Conservation (phyloP, 2,329 filamentous ascomycete genomes). For the Tolypocladium tundrense region DNA sequence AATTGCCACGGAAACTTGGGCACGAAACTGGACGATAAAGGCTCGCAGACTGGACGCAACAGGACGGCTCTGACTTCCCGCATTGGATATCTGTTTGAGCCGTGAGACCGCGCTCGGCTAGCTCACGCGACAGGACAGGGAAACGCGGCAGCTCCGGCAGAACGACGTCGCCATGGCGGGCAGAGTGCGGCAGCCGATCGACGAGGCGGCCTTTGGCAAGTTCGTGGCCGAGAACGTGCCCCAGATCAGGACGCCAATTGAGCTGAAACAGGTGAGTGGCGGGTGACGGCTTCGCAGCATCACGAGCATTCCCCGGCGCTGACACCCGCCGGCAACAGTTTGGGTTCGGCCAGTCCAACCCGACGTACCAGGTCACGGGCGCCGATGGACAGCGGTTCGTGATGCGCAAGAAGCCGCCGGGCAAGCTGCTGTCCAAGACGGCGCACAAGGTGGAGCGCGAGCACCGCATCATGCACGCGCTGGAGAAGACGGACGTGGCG, state of each 20-base stretch:
- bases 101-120: background rate
- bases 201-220: constrained; percentile 65
- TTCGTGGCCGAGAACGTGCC: constrained; percentile 75
- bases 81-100: background rate
- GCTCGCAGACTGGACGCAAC: background rate
- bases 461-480: constrained; percentile 78
- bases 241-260: constrained; percentile 70
- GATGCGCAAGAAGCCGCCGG: constrained; percentile 96
- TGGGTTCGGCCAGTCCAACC: constrained; percentile 94
- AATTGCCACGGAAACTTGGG: background rate
- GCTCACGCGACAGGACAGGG: background rate
- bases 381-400: constrained; percentile 65
- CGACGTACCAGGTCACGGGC: constrained; percentile 83
- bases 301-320: background rate
- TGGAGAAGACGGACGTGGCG: constrained; percentile 69
- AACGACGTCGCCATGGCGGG: constrained; percentile 58
- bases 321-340: constrained; percentile 47
- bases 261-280: constrained; percentile 70
- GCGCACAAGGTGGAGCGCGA: constrained; percentile 96
- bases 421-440: constrained; percentile 81
- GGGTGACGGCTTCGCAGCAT: background rate
- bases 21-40: background rate
- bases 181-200: constrained; percentile 80
- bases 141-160: background rate
- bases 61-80: background rate